These are phyloP conservation scores for Tremellales sp. DNA, from an alignment of 1,284 basidiomycete species.

Conservation along the genomic window DNA sequence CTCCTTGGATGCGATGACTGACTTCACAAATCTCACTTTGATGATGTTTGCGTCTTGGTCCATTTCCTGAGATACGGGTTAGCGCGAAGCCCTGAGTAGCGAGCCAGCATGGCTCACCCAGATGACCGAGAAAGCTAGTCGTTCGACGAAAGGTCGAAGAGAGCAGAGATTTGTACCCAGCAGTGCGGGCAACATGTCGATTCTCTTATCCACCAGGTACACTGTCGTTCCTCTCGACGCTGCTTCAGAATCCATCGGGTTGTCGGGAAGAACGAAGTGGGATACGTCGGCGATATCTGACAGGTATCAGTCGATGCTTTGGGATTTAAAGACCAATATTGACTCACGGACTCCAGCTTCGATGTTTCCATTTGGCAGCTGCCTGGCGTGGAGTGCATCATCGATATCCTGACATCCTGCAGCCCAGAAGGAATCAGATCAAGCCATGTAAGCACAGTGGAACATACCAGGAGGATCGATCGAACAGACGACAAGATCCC, in stretches of 20 bases:
- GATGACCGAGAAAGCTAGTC: conserved; percentile 90
- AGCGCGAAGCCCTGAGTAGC: neutral
- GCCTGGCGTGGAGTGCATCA: conserved; percentile 92
- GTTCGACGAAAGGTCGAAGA: conserved; percentile 85
- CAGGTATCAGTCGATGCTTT: neutral
- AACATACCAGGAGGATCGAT: conserved; percentile 87
- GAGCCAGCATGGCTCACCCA: conserved; percentile 63
- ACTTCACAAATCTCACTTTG: conserved; percentile 87
- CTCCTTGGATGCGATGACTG: conserved; percentile 92
- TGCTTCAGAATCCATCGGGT: conserved; percentile 95
- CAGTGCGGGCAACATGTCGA: conserved; percentile 95
- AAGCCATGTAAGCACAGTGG: neutral
- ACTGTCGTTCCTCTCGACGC: conserved; percentile 95
- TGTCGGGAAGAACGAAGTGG: conserved; percentile 90
- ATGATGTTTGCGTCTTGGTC: conserved; percentile 83
- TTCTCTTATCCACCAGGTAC: conserved; percentile 96
- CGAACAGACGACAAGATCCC: conserved; percentile 84
- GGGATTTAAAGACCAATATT: neutral
- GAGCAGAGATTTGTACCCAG: conserved; percentile 97
- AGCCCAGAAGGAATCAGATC: neutral
- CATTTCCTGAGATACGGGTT: conserved; percentile 61
- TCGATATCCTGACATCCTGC: conserved; percentile 97
- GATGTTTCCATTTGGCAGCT: conserved; percentile 87
- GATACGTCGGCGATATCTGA: conserved; percentile 98
- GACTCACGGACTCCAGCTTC: conserved; percentile 95